Percentiles rank a stretch among this genome's conserved stretches.
These are phyloP conservation scores for Penicillium sp. DNA, from an alignment of 2,329 filamentous ascomycete genomes.

Conservation along the genomic window DNA sequence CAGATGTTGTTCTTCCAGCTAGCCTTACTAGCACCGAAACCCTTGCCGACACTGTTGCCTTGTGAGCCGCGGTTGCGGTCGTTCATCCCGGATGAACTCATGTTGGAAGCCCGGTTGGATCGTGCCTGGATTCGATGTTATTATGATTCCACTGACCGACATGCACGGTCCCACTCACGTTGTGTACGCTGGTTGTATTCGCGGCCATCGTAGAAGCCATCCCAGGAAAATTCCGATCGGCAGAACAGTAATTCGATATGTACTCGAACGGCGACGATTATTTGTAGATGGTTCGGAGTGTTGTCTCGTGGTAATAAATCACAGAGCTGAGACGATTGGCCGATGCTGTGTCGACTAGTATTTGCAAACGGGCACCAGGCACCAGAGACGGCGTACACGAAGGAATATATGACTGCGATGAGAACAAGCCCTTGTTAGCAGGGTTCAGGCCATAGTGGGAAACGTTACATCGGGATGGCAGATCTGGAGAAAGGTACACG, in stretches of 20 bases:
- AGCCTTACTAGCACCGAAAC: slow-evolving; percentile 46
- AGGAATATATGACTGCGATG: slow-evolving; percentile 29
- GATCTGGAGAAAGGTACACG: not conserved
- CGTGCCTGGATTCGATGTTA: slow-evolving; percentile 26
- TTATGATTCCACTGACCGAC: slow-evolving; percentile 12
- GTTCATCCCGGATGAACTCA: slow-evolving; percentile 39
- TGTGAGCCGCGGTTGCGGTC: slow-evolving; percentile 41
- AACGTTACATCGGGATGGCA: not conserved
- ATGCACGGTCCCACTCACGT: slow-evolving; percentile 31
- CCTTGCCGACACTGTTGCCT: slow-evolving; percentile 41
- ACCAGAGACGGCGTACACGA: slow-evolving; percentile 28
- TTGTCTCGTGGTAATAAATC: slow-evolving; percentile 20
- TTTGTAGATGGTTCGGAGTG: slow-evolving; percentile 19
- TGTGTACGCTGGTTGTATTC: slow-evolving; percentile 39
- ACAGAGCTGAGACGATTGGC: slow-evolving; percentile 18
- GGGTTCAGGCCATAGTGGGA: not conserved
- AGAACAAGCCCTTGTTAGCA: slow-evolving; percentile 20
- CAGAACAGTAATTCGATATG: slow-evolving; percentile 24
- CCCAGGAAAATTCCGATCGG: slow-evolving; percentile 22
- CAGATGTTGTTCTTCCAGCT: slow-evolving; percentile 54
- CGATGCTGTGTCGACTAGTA: slow-evolving; percentile 27
- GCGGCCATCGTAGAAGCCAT: slow-evolving; percentile 41
- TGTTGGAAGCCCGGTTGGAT: slow-evolving; percentile 41
- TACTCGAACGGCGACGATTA: slow-evolving; percentile 26
- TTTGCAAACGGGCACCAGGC: slow-evolving; percentile 36